Percentiles rank a stretch among this genome's conserved stretches.
These are phyloP conservation scores for Aegilops tauschii DNA, from an alignment of 176 grass and related monocot species.

Conservation along the genomic window DNA sequence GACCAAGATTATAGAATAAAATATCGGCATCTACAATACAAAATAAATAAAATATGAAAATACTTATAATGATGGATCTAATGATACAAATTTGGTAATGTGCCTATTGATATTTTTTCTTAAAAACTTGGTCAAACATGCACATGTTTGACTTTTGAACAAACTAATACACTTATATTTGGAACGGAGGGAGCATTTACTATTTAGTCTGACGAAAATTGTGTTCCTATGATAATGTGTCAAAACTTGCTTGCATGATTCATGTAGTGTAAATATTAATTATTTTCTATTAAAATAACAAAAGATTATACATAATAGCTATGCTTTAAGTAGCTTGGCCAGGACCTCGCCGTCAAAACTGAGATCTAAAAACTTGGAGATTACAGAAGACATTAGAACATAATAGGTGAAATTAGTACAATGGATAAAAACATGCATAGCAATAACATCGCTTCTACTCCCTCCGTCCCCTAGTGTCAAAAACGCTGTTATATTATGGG, in stretches of 20 bases:
- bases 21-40: too few relatives aligned
- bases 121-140: too few relatives aligned
- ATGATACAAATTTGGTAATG: too few relatives aligned
- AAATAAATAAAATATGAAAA: too few relatives aligned
- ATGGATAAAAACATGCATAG: neutral
- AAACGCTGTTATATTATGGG: too few relatives aligned
- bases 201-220: neutral
- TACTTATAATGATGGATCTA: too few relatives aligned
- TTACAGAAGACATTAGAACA: neutral
- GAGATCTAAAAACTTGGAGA: neutral
- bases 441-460: neutral
- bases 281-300: constrained; percentile 6
- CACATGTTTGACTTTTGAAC: too few relatives aligned
- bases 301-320: neutral
- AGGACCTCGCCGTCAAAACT: neutral
- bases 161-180: too few relatives aligned
- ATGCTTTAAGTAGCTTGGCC: neutral
- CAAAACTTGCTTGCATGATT: neutral
- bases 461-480: too few relatives aligned
- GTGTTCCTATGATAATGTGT: neutral
- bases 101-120: too few relatives aligned
- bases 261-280: neutral
- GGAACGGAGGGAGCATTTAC: too few relatives aligned
- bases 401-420: constrained; percentile 13
- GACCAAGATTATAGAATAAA: too few relatives aligned